Base-by-base conservation (phyloP, 2,329 filamentous ascomycete genomes). In the Dactylellina sp. region DNA sequence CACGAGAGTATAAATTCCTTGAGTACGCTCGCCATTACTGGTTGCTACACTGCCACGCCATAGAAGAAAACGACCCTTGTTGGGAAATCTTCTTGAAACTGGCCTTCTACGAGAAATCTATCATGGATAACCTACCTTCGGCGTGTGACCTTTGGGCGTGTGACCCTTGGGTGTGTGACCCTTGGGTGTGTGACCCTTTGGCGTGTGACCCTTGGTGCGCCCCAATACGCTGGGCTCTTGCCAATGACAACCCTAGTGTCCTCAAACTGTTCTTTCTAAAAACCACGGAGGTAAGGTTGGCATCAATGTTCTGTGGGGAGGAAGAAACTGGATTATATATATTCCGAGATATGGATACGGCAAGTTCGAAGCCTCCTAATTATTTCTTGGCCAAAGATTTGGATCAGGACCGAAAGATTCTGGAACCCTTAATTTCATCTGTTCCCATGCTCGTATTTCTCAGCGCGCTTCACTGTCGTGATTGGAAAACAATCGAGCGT, bases 11-110 rank as follows among this genome's bases (percentile, higher is more conserved):
- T 16, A 7, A 20, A 32, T 16, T 52, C 14, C 14, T 52, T 7
- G 47, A 52, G 7, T 52, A 52, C 22, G 47, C 47, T 9, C 20
- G 20, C 32, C 6, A 16, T 20, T 7, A 52, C 16, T 52, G 47
- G 47, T 16, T 52, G 11, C 47, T 7, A 52, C 47, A 52, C 16
- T 52, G 47, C 16, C 47, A 22, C 6, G 5, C 14, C 22, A 6
- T 52, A 7, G 47, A 18, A n/a, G 2, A 4, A 2, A 14, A 16
- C n/a, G 22, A 28, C 32, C 12, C 22, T 28, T 28, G 47, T 16
- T 52, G 47, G 47, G 7, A 52, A 3, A 20, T 52, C 14, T 52
- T 52, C 14, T 52, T 22, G 2, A 52, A 52, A 16, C 22, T 52
- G 9, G 22, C 32, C 1, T 52, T 28, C 14, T 16, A 3, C 47